Percentiles rank a stretch among this genome's conserved stretches.
These are phyloP conservation scores for Parietichytrium sp. DNA, from an alignment of 108 stramenopile species.

Conservation along the genomic window DNA sequence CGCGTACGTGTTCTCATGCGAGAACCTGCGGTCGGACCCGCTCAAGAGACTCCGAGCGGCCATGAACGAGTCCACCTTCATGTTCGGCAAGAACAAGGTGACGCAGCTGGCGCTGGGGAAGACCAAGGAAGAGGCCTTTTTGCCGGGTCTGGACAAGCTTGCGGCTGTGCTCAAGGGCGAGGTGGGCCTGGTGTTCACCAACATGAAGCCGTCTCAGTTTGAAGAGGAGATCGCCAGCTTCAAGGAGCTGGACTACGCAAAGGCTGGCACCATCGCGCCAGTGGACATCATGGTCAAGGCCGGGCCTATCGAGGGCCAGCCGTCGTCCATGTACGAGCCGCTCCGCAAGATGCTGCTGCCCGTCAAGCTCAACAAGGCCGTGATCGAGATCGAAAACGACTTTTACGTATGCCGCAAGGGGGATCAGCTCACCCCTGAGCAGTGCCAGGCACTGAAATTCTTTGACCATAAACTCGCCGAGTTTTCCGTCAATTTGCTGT, in stretches of 20 bases:
- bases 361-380: conserved; percentile 38
- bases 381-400: conserved; percentile 30
- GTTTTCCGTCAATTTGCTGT: conserved; percentile 1
- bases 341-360: conserved; percentile 42
- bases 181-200: conserved; percentile 40
- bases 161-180: background rate
- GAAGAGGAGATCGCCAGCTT: background rate
- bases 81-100: conserved; percentile 42
- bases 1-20: conserved; percentile 37
- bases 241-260: conserved; percentile 38
- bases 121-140: conserved; percentile 16
- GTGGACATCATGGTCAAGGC: background rate
- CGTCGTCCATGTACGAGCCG: conserved; percentile 16
- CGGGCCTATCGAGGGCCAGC: conserved; percentile 35
- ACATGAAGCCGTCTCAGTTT: conserved; percentile 13
- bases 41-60: conserved; percentile 39
- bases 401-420: conserved; percentile 10
- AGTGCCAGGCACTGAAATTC: conserved; percentile 13
- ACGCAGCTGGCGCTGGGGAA: conserved; percentile 42
- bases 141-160: conserved; percentile 13
- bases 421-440: conserved; percentile 36
- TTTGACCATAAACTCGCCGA: background rate
- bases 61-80: conserved; percentile 34
- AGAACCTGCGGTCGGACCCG: conserved; percentile 41
- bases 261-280: conserved; percentile 26